Base-by-base conservation (phyloP, 352 stramenopile genomes). In the Globisporangium canariense region DNA sequence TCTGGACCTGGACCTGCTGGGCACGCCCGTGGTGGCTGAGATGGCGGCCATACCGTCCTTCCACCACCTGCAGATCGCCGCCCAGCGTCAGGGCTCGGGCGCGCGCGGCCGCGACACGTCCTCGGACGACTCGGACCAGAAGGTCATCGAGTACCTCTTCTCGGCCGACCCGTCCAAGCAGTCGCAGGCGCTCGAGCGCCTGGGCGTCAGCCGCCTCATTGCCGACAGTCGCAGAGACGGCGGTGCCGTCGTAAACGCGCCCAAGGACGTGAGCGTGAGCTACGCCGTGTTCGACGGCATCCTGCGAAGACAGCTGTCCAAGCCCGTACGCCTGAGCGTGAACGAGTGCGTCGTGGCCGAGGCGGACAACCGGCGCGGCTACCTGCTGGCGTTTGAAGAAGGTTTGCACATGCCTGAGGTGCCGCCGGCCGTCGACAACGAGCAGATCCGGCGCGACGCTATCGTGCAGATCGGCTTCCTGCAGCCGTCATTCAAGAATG, bases 81-180 rank as follows among this genome's bases (percentile, higher is more conserved):
- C 61, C 13, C 43, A 61, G 65, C 62, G 54, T 53, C 14, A 1
- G 14, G 62, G 59, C 32, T 65, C 60, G 25, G 55, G 47, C 6
- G 11, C 58, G 53, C 43, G 56, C 18, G 41, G 61, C n/a, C 56
- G 66, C 49, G 54, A 65, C 13, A 68, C 45, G 32, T 64, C 20
- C 62, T 73, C 38, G 53, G 70, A 38, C 30, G 58, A 58, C 43
- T 64, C 53, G n/a, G 60, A 66, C 60, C 51, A 60, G 41, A 76
- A 74, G 64, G 58, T 70, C 16, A 52, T 76, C 62, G 69, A 79
- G 45, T 76, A 70, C 64, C 43, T 79, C 20, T 79, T 76, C 53
- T 79, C 66, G 14, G 58, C 47, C 40, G 67, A 79, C 38, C 53
- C 63, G 18, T 52, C 28, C 45, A 76, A 73, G 65, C 73, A 76